Percentiles rank a stretch among this genome's conserved stretches.
Evolutionary conservation across 306 rosid species (phyloP).

Genomic region (Pyrus betulifolia): DNA sequence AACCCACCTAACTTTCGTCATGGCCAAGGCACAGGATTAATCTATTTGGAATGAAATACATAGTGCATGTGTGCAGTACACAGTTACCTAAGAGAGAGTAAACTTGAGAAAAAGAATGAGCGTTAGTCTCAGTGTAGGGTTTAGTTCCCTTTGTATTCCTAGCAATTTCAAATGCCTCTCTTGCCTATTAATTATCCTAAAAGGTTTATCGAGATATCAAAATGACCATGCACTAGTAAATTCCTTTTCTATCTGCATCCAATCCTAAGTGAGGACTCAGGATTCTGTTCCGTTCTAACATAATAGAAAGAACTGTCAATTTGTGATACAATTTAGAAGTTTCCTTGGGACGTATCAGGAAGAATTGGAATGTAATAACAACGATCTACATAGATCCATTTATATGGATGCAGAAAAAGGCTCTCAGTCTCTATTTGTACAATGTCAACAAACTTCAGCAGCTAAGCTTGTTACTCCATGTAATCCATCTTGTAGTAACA

Average conservation of each 20-base stretch:
- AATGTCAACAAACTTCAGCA: not conserved
- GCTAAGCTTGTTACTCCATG: not conserved
- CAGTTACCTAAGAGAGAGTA: not conserved
- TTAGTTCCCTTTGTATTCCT: not conserved
- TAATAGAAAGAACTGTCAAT: no score
- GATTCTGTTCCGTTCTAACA: no score
- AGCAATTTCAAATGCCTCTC: not conserved
- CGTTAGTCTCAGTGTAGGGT: not conserved
- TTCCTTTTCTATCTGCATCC: not conserved
- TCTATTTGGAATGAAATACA: not conserved
- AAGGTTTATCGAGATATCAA: not conserved
- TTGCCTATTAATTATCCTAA: not conserved
- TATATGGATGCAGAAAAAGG: no score
- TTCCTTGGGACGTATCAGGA: no score
- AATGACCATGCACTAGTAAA: not conserved
- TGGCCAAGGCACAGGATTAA: not conserved
- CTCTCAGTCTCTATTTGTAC: not conserved
- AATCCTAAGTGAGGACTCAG: no score
- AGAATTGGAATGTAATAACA: no score
- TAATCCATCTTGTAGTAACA: not conserved
- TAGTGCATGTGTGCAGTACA: not conserved
- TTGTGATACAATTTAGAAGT: no score
- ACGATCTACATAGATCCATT: no score
- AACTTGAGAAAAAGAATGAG: not conserved
- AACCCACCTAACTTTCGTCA: not conserved